Evolutionary conservation across 2,329 filamentous ascomycete genomes (phyloP).

Genomic region (Sporothrix brunneoviolacea): DNA sequence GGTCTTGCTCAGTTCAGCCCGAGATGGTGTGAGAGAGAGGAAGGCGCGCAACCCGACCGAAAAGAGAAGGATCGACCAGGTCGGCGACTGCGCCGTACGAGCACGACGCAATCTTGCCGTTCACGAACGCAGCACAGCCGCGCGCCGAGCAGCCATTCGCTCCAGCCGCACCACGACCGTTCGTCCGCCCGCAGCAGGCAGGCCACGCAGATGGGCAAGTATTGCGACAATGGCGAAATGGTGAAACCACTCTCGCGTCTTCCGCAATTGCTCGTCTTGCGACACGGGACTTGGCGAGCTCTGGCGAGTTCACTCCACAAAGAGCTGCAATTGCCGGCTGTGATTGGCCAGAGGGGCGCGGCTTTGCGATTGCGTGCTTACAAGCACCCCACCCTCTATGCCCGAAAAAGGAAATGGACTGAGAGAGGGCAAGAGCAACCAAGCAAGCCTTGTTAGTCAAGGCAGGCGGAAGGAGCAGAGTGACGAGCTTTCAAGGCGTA

Average conservation of each 20-base stretch:
- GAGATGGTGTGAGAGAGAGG: constrained; percentile 2
- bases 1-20: neutral
- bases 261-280: constrained; percentile 3
- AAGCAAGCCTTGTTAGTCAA: constrained; percentile 3
- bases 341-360: constrained; percentile 6
- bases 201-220: neutral
- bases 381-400: constrained; percentile 7
- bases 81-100: neutral
- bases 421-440: neutral
- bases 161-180: neutral
- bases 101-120: no score
- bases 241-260: constrained; percentile 4
- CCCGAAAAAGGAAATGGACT: constrained; percentile 12
- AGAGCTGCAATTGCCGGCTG: neutral
- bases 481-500: neutral
- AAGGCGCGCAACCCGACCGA: neutral
- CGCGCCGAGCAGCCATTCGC: neutral
- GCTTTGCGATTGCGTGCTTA: constrained; percentile 14
- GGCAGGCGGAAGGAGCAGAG: neutral
- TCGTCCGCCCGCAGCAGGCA: no score
- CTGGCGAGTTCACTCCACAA: constrained; percentile 5
- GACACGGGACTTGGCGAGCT: neutral
- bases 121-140: no score
- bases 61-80: neutral
- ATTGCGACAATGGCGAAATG: neutral